A percentile compares a stretch with the other conserved stretches of the same genome.
Conservation (phyloP, 805 yeast species). For the Starmerella etchellsii region DNA sequence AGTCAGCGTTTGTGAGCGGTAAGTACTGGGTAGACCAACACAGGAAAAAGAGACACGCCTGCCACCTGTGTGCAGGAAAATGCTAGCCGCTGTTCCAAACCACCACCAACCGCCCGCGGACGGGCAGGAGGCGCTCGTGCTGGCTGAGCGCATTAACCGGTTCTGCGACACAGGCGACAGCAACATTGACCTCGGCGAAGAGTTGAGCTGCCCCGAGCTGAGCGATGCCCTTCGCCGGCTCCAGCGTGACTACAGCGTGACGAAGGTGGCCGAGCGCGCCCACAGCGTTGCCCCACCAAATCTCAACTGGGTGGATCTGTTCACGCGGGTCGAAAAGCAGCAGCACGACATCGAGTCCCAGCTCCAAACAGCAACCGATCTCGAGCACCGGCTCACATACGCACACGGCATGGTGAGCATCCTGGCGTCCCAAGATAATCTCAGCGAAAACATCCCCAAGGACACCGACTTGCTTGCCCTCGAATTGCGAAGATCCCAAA, state of each 20-base stretch:
- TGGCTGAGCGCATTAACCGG: slow-evolving; percentile 20
- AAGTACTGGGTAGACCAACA: no score
- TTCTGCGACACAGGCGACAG: slow-evolving; percentile 17
- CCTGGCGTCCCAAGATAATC: slow-evolving; percentile 21
- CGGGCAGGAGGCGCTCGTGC: no score
- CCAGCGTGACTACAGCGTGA: slow-evolving; percentile 12
- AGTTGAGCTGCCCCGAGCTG: slow-evolving; percentile 12
- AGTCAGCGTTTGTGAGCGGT: no score
- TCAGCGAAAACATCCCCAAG: slow-evolving; percentile 9
- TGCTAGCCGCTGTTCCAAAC: no score
- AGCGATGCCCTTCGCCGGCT: slow-evolving; percentile 20
- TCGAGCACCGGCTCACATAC: slow-evolving; percentile 25
- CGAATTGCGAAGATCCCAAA: slow-evolving; percentile 31
- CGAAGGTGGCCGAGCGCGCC: neutral
- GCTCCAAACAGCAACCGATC: slow-evolving; percentile 25
- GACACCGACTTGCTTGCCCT: slow-evolving; percentile 15
- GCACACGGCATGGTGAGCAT: slow-evolving; percentile 27
- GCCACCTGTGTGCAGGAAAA: no score
- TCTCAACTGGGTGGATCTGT: slow-evolving; percentile 23
- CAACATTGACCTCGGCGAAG: slow-evolving; percentile 18
- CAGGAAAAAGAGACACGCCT: no score
- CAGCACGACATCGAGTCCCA: slow-evolving; percentile 28
- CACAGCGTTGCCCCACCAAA: neutral
- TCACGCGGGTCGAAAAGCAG: slow-evolving; percentile 26
- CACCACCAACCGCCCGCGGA: no score